These are phyloP conservation scores for Castanopsis chinensis DNA, from an alignment of 306 rosid genomes.

Conservation along the genomic window DNA sequence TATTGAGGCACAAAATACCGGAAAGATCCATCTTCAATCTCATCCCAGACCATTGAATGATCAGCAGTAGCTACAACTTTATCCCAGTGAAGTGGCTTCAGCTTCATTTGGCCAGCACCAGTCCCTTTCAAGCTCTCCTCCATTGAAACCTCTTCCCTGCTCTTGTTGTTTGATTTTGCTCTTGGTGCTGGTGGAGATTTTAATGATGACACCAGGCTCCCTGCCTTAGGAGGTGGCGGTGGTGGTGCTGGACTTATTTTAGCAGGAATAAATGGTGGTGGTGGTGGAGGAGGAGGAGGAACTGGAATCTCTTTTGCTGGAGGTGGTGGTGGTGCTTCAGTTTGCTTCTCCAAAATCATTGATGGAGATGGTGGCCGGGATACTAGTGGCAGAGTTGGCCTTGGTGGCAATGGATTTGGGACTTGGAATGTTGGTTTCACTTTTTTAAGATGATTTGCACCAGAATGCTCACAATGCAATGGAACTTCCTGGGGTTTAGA, in stretches of 20 bases:
- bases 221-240: slow-evolving; percentile 34
- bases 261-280: background rate
- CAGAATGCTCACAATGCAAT: slow-evolving; percentile 9
- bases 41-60: slow-evolving; percentile 84
- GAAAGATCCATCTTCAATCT: slow-evolving; percentile 76
- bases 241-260: slow-evolving; percentile 24
- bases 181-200: slow-evolving; percentile 45
- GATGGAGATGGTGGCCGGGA: slow-evolving; percentile 24
- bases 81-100: slow-evolving; percentile 94
- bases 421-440: slow-evolving; percentile 20
- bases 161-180: slow-evolving; percentile 31
- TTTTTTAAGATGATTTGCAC: background rate
- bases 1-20: slow-evolving; percentile 34
- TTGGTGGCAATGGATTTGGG: slow-evolving; percentile 12
- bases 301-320: background rate
- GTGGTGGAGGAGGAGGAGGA: slow-evolving; percentile 4
- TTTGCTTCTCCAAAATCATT: slow-evolving; percentile 29
- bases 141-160: slow-evolving; percentile 17
- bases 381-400: slow-evolving; percentile 12
- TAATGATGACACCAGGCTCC: slow-evolving; percentile 30
- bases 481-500: slow-evolving; percentile 13
- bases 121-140: slow-evolving; percentile 38
- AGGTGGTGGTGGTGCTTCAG: slow-evolving; percentile 21
- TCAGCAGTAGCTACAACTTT: slow-evolving; percentile 74
- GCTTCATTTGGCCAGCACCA: slow-evolving; percentile 36